phyloP scores from a whole-genome alignment of 805 yeast species.

The Nakazawaea ambrosiae region DNA sequence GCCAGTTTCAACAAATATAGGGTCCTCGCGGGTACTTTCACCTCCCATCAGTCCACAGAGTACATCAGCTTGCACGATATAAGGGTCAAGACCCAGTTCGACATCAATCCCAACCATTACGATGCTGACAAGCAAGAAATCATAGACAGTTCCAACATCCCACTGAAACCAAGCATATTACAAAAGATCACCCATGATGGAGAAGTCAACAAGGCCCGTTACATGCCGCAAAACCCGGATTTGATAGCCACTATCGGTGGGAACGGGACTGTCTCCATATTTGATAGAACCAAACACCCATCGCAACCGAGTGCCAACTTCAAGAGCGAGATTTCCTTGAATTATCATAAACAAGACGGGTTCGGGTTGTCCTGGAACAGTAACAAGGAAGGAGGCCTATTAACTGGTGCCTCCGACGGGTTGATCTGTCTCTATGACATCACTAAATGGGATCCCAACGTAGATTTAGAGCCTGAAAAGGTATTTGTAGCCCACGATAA shows the following conservation, averaged over 20 bases:
- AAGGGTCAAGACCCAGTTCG: conserved; percentile 19
- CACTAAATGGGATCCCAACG: conserved; percentile 26
- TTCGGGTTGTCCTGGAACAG: conserved; percentile 74
- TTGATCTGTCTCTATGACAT: conserved; percentile 64
- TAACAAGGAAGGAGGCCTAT: conserved; percentile 49
- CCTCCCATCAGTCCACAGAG: conserved; percentile 52
- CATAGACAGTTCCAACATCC: conserved; percentile 21
- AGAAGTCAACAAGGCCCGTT: conserved; percentile 65
- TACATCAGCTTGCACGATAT: conserved; percentile 31
- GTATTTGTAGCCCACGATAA: conserved; percentile 25
- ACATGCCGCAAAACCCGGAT: conserved; percentile 85
- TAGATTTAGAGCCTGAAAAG: conserved; percentile 11
- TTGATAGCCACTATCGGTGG: conserved; percentile 66
- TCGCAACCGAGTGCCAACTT: conserved; percentile 29
- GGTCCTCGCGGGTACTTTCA: conserved; percentile 55
- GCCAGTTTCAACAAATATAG: conserved; percentile 25
- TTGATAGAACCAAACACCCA: conserved; percentile 81
- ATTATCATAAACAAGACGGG: conserved; percentile 41
- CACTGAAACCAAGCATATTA: conserved; percentile 29
- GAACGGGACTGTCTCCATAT: conserved; percentile 56
- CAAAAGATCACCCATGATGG: conserved; percentile 66
- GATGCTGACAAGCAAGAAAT: conserved; percentile 29
- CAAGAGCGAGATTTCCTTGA: conserved; percentile 30
- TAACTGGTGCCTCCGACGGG: conserved; percentile 62
- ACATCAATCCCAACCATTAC: conserved; percentile 26